Conservation (phyloP, 352 stramenopile species). For the Porosira glacialis region DNA sequence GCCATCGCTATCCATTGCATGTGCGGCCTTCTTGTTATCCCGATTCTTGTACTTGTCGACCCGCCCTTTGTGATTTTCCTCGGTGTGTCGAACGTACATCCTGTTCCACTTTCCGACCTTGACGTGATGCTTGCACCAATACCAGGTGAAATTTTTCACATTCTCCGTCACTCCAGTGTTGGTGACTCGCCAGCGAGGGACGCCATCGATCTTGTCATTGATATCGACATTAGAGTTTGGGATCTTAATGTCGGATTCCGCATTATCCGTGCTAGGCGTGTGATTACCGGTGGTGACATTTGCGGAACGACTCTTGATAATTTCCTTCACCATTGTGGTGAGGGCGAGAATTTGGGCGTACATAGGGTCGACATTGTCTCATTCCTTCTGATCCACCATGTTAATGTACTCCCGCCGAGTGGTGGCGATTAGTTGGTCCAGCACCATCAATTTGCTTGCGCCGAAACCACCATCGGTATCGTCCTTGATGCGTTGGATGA, state of each 20-base stretch:
- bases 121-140: slow-evolving; percentile 14
- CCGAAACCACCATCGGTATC: slow-evolving; percentile 15
- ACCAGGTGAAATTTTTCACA: neutral
- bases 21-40: neutral
- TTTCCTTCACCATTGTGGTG: neutral
- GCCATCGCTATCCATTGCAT: neutral
- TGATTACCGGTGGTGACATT: neutral
- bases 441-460: neutral
- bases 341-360: slow-evolving; percentile 10
- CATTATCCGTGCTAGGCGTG: neutral
- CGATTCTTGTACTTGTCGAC: neutral
- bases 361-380: slow-evolving; percentile 12
- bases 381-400: slow-evolving; percentile 9
- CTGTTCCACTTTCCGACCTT: slow-evolving; percentile 5
- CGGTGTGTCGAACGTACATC: neutral
- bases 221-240: no score
- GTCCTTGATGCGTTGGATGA: slow-evolving; percentile 15
- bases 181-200: slow-evolving; percentile 2
- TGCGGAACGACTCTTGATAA: neutral
- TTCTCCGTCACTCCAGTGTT: neutral
- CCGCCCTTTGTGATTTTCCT: neutral
- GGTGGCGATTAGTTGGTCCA: neutral
- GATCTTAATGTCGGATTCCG: no score
- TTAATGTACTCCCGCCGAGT: slow-evolving; percentile 10
- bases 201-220: neutral